These are phyloP conservation scores for Glaciozyma martinii DNA, from an alignment of 768 basidiomycete species.

Conservation along the genomic window DNA sequence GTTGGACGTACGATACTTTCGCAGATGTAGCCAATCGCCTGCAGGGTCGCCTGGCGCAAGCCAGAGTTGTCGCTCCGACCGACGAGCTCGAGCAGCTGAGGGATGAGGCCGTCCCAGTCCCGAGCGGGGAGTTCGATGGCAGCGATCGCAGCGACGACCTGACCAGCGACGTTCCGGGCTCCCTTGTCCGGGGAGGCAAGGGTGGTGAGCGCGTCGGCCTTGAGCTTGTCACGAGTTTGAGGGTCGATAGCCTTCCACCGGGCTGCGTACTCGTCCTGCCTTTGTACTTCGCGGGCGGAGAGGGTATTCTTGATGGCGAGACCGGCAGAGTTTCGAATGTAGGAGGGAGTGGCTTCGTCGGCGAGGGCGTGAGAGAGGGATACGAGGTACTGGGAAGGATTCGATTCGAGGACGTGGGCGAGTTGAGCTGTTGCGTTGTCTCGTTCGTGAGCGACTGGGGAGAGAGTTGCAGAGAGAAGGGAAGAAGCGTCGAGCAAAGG, in stretches of 20 bases:
- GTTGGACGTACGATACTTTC: conserved; percentile 78
- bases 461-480: conserved; percentile 85
- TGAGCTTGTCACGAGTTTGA: conserved; percentile 67
- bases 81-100: conserved; percentile 74
- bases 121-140: conserved; percentile 79
- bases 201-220: conserved; percentile 72
- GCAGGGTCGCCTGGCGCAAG: conserved; percentile 74
- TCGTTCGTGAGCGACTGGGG: conserved; percentile 45
- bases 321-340: conserved; percentile 90
- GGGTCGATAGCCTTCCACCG: conserved; percentile 68
- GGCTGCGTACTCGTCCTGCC: conserved; percentile 64
- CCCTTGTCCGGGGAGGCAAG: conserved; percentile 63
- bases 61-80: conserved; percentile 54
- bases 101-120: conserved; percentile 80
- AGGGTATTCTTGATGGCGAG: conserved; percentile 93
- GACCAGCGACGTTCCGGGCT: conserved; percentile 79
- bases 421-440: conserved; percentile 19
- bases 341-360: conserved; percentile 56
- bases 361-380: conserved; percentile 79
- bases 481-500: conserved; percentile 72
- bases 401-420: conserved; percentile 19
- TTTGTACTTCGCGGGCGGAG: conserved; percentile 77
- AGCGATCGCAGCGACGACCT: conserved; percentile 89
- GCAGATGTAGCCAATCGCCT: conserved; percentile 95
- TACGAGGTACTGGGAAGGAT: conserved; percentile 61